Percentiles rank a stretch among this genome's conserved stretches.
Evolutionary conservation across 768 basidiomycete genomes (phyloP).

Genomic region (Rhodosporidiobolus odoratus): DNA sequence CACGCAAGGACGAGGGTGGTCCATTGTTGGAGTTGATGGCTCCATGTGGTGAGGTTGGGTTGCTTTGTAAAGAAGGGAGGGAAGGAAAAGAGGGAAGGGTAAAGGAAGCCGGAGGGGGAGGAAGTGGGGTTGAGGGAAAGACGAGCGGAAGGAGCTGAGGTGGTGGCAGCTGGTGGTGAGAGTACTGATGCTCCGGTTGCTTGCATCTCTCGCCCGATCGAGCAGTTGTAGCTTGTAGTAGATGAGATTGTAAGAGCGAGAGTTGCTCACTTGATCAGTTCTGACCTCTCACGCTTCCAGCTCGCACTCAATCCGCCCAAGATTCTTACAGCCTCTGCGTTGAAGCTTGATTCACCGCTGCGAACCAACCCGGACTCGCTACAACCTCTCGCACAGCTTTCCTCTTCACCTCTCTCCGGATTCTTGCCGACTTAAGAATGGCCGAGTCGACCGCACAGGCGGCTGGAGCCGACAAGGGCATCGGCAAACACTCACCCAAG

Average conservation of each 20-base stretch:
- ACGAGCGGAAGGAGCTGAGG: background rate
- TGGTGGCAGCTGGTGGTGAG: background rate
- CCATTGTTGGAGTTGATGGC: constrained; percentile 48
- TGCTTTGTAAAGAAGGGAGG: constrained; percentile 51
- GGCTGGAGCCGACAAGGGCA: constrained; percentile 18
- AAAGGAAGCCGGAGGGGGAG: constrained; percentile 44
- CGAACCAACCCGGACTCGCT: too few species aligned
- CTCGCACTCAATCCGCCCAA: too few species aligned
- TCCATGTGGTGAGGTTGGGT: constrained; percentile 47
- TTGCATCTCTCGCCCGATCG: background rate
- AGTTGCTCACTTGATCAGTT: background rate
- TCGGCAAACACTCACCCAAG: constrained; percentile 11
- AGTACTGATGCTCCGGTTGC: background rate
- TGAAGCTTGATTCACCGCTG: too few species aligned
- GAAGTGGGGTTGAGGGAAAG: constrained; percentile 3
- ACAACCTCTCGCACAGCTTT: background rate
- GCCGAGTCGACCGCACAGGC: background rate
- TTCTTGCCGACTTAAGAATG: background rate
- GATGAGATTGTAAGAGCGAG: background rate
- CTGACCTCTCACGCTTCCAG: background rate
- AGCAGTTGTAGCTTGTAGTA: background rate
- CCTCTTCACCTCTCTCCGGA: background rate
- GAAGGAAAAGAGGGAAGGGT: constrained; percentile 48
- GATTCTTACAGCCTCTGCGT: too few species aligned
- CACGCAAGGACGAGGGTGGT: constrained; percentile 45